Base-by-base conservation (phyloP, 129 eudicot species). In the Pseudognaphalium luteoalbum region DNA sequence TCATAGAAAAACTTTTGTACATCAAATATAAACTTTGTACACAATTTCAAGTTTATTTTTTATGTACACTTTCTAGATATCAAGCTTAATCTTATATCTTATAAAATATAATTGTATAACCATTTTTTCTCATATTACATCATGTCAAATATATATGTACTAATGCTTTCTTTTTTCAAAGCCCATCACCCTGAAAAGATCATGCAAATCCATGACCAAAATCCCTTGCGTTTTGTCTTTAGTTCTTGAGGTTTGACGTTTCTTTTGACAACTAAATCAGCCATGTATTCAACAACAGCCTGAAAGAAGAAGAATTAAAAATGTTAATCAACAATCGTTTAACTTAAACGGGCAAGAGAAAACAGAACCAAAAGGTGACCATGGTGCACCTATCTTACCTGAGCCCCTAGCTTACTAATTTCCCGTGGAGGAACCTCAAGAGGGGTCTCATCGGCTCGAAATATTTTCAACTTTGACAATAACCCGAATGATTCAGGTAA, bases 261-360 rank as follows among this genome's bases (percentile, higher is more conserved):
- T 75, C 84, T 84, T 77, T 75, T 87, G 0, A 82, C 85, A 57
- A 84, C 93, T 60, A 67, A 35, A 60, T 87, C 87, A 77, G 83
- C 87, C 92, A 92, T 92, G 84, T 88, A 92, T 64, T 85, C 83
- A 2, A 90, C 96, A 14, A 90, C 96, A 72, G 86, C 94, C 98
- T 92, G 81, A 5, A 16, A 30, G 42, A 64, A n/a, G 11, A 68
- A 25, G 25, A 33, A 65, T 10, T 7, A 85, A 58, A 7, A 51
- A 54, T 16, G 72, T 35, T 68, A 64, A n/a, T 66, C 61, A 77
- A 67, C 70, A 67, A 39, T 37, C 5, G 59, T 54, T 52, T 50
- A 39, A 39, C 7, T 61, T 11, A 64, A 1, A 16, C 68, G 29
- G 70, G 62, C 64, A 65, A 68, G 3, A 15, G 28, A 41, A 25